Evolutionary conservation across 441 rosid genomes (phyloP), one percentile per base, ranked within the genome.

Genomic region (California macrophylla): DNA sequence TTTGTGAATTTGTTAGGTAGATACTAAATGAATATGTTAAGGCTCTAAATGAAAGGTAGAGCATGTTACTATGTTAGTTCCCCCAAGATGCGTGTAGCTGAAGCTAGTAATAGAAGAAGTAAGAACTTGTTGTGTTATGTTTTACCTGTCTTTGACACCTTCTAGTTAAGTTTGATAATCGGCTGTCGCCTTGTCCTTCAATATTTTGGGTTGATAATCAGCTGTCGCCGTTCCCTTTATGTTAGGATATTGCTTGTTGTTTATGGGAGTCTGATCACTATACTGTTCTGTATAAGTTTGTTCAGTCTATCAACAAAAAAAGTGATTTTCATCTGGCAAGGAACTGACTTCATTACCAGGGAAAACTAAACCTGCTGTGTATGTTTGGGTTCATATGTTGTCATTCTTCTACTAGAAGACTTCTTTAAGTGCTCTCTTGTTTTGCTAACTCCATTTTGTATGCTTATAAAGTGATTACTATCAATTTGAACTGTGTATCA

Each of bases 401-500:
- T 16, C 18, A n/a, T 47, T 47, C 54, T 47, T 47, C 56, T 47
- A 47, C 21, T n/a, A n/a, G n/a, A n/a, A n/a, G n/a, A n/a, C n/a
- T n/a, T n/a, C n/a, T n/a, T n/a, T n/a, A 16, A 47, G n/a, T n/a
- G 54, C 56, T 47, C 56, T 47, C 20, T 15, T 47, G 4, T 47
- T 3, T 47, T 16, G 21, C 20, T 47, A 24, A 60, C 64, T 23
- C 64, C 16, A 21, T 24, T 20, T 56, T 56, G 62, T 56, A 16
- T 66, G 47, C 18, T 20, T 66, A 24, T 23, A n/a, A 60, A 24
- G 28, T 16, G 16, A 25, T 75, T 60, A 66, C 63, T 45, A 10
- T 64, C 21, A 64, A 24, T 70, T 61, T 70, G 6, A 69, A 65
- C 26, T 45, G 36, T 26, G 29, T 54, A 73, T 74, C 56, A 20